Evolutionary conservation across 2,329 filamentous ascomycete species (phyloP).

Genomic region (Penicillium digitatum): DNA sequence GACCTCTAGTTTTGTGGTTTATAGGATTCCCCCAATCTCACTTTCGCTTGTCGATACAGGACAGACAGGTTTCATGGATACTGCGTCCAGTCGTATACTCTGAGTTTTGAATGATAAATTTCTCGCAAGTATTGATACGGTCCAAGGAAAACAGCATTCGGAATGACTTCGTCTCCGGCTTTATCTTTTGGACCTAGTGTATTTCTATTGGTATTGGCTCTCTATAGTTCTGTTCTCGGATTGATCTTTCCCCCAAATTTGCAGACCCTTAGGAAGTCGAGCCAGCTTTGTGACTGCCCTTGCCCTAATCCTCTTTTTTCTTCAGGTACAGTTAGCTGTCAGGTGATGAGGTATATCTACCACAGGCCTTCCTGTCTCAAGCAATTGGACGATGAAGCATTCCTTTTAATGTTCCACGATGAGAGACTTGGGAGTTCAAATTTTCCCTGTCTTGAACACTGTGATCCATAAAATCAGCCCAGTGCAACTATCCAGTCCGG

Average conservation of each 20-base stretch:
- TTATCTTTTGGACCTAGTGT: background rate
- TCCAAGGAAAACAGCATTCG: background rate
- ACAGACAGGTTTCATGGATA: background rate
- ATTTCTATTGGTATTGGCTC: background rate
- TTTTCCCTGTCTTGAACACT: no score
- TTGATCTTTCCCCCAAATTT: background rate
- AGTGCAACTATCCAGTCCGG: background rate
- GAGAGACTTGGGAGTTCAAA: no score
- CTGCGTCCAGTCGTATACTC: background rate
- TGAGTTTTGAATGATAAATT: background rate
- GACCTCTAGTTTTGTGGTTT: background rate
- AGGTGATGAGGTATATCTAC: background rate
- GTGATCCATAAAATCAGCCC: rapidly evolving
- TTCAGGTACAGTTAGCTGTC: background rate
- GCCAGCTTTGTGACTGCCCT: background rate
- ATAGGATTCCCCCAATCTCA: background rate
- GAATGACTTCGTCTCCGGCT: background rate
- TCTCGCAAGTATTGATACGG: background rate
- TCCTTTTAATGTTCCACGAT: no score
- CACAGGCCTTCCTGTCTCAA: background rate
- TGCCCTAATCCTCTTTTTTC: background rate
- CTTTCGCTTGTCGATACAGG: background rate
- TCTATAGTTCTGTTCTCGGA: background rate
- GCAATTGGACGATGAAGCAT: background rate
- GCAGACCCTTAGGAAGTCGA: background rate